Percentiles rank a stretch among this genome's conserved stretches.
Conservation (phyloP, 2,329 filamentous ascomycete genomes). For the Ascochyta clinopodiicola region DNA sequence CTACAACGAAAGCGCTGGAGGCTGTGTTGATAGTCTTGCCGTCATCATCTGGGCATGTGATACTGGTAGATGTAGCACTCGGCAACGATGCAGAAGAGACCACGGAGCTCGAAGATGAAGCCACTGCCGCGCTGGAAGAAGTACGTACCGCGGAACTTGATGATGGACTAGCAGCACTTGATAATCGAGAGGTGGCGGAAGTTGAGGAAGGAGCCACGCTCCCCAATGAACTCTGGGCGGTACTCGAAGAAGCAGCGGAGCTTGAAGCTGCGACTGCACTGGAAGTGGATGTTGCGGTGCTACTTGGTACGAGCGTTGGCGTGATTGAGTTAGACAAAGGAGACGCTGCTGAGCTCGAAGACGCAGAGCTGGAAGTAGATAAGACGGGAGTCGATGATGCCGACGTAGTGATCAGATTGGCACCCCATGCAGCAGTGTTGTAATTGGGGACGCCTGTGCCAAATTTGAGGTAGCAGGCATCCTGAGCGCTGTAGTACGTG, state of each 20-base stretch:
- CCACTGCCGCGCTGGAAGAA: too few relatives aligned
- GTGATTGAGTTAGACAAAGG: not conserved
- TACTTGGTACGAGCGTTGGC: too few relatives aligned
- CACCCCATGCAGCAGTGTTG: too few relatives aligned
- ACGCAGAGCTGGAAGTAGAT: too few relatives aligned
- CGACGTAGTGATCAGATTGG: too few relatives aligned
- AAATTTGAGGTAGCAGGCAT: too few relatives aligned
- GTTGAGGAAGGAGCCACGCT: not conserved
- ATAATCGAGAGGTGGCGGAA: not conserved
- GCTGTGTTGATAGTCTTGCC: conserved; percentile 14
- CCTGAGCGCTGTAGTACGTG: too few relatives aligned
- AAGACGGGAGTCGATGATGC: too few relatives aligned
- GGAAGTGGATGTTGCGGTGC: not conserved
- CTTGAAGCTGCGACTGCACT: not conserved
- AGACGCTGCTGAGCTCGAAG: too few relatives aligned
- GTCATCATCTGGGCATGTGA: conserved; percentile 14
- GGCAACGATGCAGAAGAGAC: not conserved
- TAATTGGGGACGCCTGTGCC: too few relatives aligned
- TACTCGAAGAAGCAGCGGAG: not conserved
- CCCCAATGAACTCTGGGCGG: not conserved
- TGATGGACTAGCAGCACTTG: too few relatives aligned
- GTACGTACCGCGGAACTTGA: too few relatives aligned
- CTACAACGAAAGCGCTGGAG: conserved; percentile 17
- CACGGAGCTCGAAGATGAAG: not conserved
- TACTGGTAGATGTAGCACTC: not conserved